Conservation (phyloP, 257 asterid genomes). For the Jacaranda mimosifolia region DNA sequence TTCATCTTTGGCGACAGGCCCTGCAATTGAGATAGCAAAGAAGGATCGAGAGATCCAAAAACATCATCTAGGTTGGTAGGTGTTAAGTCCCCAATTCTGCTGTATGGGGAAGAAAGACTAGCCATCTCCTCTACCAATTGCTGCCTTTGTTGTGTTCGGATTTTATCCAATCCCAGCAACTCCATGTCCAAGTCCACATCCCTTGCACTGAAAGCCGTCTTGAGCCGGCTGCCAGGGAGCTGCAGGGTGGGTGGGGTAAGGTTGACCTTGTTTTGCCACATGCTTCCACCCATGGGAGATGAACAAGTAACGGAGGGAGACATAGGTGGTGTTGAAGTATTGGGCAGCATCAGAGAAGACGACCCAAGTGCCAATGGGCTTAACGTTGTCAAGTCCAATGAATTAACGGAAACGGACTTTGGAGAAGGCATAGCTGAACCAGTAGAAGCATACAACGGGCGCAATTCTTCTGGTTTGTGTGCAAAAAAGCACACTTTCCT, state of each 20-base stretch:
- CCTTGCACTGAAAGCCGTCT: constrained; percentile 65
- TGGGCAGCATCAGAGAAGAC: constrained; percentile 48
- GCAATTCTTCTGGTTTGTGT: constrained; percentile 79
- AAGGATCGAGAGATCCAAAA: constrained; percentile 77
- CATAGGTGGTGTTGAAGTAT: constrained; percentile 65
- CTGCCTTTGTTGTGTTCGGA: constrained; percentile 57
- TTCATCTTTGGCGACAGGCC: constrained; percentile 58
- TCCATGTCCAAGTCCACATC: constrained; percentile 67
- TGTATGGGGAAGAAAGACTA: constrained; percentile 65
- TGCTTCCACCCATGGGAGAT: constrained; percentile 50
- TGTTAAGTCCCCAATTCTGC: constrained; percentile 57
- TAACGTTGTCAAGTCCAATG: constrained; percentile 57
- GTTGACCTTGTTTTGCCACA: constrained; percentile 68
- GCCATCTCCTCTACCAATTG: constrained; percentile 63
- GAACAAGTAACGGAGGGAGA: constrained; percentile 65
- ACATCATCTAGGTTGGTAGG: constrained; percentile 82
- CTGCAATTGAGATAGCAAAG: constrained; percentile 62
- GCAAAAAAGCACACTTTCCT: constrained; percentile 96
- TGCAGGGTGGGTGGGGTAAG: constrained; percentile 66
- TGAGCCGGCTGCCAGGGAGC: constrained; percentile 70
- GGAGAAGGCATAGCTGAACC: constrained; percentile 96
- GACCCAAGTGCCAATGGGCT: constrained; percentile 63
- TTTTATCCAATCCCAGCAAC: constrained; percentile 64
- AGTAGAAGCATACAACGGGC: constrained; percentile 80
- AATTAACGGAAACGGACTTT: constrained; percentile 48